Base-by-base conservation (phyloP, 768 basidiomycete genomes). In the Lyophyllum atratum region DNA sequence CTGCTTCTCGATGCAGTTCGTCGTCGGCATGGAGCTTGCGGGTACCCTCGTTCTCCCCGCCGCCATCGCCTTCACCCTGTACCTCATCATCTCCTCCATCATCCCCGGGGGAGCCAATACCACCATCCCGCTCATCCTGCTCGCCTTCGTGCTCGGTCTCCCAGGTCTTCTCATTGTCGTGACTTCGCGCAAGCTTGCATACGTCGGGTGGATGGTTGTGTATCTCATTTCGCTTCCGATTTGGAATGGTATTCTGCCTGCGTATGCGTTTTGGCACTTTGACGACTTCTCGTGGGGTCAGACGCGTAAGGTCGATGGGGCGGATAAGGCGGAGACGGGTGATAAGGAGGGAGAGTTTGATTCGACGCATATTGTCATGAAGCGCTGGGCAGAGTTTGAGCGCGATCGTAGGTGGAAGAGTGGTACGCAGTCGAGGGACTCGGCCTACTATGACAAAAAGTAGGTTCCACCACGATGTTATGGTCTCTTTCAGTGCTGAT, bases 1-100 rank as follows among this genome's bases (percentile, higher is more conserved):
- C 87, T 99, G 97, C 79, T 98, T 99, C 85, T 95, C 93, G 11
- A 98, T 98, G 96, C 95, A 97, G 78, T 98, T 98, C 68, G 94
- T 98, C 63, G 93, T 96, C 33, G 95, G 90, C 70, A 99, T 99
- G 95, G 97, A 99, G 70, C 80, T 99, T 60, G 86, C 92, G 59
- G 96, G 96, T 69, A 98, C 97, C 2, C 82, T 99, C 60, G 96
- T 98, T 26, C 80, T 98, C 22, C 97, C 97, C 21, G 97, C 95
- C 39, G 96, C 97, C 60, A 98, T 98, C 76, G 85, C 92, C 37
- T 98, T 99, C 81, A 98, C 97, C 1, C 72, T 96, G 50, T 97
- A 96, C 72, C 87, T 98, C 67, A 87, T 98, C 76, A 82, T 98
- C 70, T 77, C 83, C 59, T 87, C 96, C 52, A 88, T 90, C 76